phyloP scores from a whole-genome alignment of 2,329 filamentous ascomycete species.

The Ceratocystis cubensis region DNA sequence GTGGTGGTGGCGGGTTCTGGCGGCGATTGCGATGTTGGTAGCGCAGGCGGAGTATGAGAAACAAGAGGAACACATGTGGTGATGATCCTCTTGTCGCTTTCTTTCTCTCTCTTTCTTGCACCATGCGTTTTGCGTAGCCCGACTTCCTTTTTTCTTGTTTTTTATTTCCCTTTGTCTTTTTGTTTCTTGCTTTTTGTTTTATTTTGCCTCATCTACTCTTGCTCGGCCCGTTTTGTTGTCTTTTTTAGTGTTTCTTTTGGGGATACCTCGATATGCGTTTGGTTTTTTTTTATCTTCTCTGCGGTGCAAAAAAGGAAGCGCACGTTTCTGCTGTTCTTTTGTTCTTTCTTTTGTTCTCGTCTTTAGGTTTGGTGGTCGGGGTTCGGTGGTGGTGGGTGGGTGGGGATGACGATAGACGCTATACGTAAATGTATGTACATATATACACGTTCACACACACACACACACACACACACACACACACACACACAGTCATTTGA shows the following conservation, averaged over 20 bases:
- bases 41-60: constrained; percentile 17
- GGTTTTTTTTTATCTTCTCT: constrained; percentile 6
- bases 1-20: constrained; percentile 40
- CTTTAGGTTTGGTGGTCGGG: neutral
- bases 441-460: constrained; percentile 3
- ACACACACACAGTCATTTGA: neutral
- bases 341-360: constrained; percentile 9
- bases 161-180: constrained; percentile 11
- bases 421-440: constrained; percentile 17
- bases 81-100: neutral
- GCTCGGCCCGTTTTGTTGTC: neutral
- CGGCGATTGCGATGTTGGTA: constrained; percentile 45
- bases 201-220: neutral
- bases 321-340: constrained; percentile 7
- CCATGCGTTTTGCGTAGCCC: neutral
- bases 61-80: neutral
- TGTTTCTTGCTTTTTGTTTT: constrained; percentile 7
- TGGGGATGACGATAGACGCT: constrained; percentile 19
- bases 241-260: constrained; percentile 11
- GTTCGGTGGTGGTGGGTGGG: neutral
- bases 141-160: neutral
- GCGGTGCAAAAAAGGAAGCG: constrained; percentile 12
- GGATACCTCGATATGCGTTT: constrained; percentile 21
- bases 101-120: constrained; percentile 10
- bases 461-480: neutral